Conservation (phyloP, 1,284 basidiomycete genomes). For the Omphalotus olearius region DNA sequence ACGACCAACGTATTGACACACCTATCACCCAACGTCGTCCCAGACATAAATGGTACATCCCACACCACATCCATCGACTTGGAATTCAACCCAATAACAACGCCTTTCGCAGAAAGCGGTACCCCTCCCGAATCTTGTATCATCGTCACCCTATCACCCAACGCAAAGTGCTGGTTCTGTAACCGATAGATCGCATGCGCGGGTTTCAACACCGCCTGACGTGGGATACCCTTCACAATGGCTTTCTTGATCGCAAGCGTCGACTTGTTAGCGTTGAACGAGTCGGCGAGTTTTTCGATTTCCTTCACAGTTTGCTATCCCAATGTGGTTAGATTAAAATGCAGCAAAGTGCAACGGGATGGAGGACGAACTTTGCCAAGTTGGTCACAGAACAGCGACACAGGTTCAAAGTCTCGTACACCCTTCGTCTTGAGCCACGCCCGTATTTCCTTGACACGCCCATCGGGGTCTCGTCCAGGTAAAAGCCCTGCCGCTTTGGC, state of each 20-base stretch:
- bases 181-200: conserved; percentile 87
- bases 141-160: conserved; percentile 97
- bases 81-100: conserved; percentile 85
- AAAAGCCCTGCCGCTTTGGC: conserved; percentile 74
- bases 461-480: conserved; percentile 59
- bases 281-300: conserved; percentile 75
- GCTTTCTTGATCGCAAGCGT: conserved; percentile 77
- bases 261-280: conserved; percentile 58
- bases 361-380: conserved; percentile 66
- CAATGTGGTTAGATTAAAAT: conserved; percentile 7
- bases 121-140: conserved; percentile 95
- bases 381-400: conserved; percentile 90
- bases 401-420: conserved; percentile 87
- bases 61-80: conserved; percentile 96
- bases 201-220: conserved; percentile 94
- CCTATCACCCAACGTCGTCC: conserved; percentile 84
- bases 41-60: conserved; percentile 90
- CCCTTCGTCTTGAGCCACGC: conserved; percentile 86
- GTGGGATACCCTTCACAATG: conserved; percentile 87
- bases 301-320: conserved; percentile 69
- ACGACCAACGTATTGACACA: no score
- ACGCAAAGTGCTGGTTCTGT: conserved; percentile 84
- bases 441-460: conserved; percentile 74
- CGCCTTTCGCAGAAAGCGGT: conserved; percentile 88
- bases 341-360: neutral